Evolutionary conservation across 768 basidiomycete species (phyloP).

Genomic region (Boletellus emodensis): DNA sequence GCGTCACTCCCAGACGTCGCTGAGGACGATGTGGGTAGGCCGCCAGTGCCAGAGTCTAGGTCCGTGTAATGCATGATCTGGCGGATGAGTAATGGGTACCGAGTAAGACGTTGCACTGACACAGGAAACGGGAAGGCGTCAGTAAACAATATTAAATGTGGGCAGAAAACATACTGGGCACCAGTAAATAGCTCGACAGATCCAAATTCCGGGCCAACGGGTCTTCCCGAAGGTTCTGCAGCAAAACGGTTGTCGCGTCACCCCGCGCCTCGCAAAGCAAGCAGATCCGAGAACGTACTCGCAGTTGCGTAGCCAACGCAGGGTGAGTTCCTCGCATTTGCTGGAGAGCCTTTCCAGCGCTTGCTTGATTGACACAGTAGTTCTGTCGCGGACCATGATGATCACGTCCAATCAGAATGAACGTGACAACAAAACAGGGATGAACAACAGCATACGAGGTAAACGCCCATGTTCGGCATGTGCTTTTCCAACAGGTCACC

Average conservation of each 20-base stretch:
- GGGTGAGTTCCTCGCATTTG: conserved; percentile 66
- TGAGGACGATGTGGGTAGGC: not conserved
- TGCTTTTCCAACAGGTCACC: conserved; percentile 79
- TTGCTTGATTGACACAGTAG: conserved; percentile 87
- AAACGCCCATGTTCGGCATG: conserved; percentile 73
- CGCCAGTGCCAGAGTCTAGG: conserved; percentile 3
- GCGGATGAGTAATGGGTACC: conserved; percentile 87
- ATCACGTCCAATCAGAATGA: not conserved
- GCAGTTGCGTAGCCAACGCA: conserved; percentile 60
- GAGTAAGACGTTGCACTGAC: conserved; percentile 90
- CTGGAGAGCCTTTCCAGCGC: conserved; percentile 72
- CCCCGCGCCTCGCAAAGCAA: not conserved
- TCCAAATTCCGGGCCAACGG: conserved; percentile 78
- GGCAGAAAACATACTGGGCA: conserved; percentile 62
- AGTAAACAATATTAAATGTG: not conserved
- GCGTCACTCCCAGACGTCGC: conserved; percentile 9
- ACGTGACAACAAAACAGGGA: not conserved
- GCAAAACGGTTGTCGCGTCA: not conserved
- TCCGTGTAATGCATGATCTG: conserved; percentile 84
- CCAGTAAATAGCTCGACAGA: conserved; percentile 84
- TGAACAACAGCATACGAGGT: conserved; percentile 51
- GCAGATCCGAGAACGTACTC: conserved; percentile 40
- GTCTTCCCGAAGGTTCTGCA: conserved; percentile 70
- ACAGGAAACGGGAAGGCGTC: not conserved
- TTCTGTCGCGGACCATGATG: conserved; percentile 41